Percentiles rank a stretch among this genome's conserved stretches.
These are phyloP conservation scores for Podaxis sp. DNA, from an alignment of 768 basidiomycete species.

Conservation along the genomic window DNA sequence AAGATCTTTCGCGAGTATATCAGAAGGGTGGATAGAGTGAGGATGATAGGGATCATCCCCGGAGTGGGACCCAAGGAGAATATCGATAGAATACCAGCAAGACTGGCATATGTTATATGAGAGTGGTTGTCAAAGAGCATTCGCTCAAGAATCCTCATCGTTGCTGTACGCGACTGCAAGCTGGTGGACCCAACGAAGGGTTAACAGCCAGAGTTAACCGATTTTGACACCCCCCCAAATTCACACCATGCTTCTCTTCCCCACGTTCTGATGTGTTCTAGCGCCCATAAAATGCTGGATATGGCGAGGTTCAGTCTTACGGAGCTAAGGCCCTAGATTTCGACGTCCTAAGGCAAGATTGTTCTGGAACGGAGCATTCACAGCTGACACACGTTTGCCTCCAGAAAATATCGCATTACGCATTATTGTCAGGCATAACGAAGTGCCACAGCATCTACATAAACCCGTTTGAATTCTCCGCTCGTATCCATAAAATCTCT, in stretches of 20 bases:
- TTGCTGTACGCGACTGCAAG: background rate
- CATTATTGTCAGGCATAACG: too few species aligned
- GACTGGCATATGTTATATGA: background rate
- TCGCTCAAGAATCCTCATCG: background rate
- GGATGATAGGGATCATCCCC: slow-evolving; percentile 15
- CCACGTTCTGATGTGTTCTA: background rate
- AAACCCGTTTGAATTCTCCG: background rate
- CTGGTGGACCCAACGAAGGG: background rate
- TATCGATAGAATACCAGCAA: slow-evolving; percentile 10
- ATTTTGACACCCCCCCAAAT: background rate
- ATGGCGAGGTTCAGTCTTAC: background rate
- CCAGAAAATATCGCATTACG: too few species aligned
- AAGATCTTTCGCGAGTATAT: slow-evolving; percentile 38
- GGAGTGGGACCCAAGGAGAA: slow-evolving; percentile 14
- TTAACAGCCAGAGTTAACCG: background rate
- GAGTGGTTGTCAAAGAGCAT: background rate
- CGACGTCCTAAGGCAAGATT: background rate
- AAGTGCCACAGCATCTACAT: too few species aligned
- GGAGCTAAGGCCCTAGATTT: background rate
- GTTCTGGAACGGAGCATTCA: background rate
- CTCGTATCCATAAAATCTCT: background rate
- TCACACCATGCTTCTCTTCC: slow-evolving; percentile 11
- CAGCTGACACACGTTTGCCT: background rate
- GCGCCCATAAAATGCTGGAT: too few species aligned
- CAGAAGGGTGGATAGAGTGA: slow-evolving; percentile 34